Evolutionary conservation across 2,329 filamentous ascomycete genomes (phyloP), one percentile per base, ranked within the genome.

Genomic region (Pestalotiopsis sp.): DNA sequence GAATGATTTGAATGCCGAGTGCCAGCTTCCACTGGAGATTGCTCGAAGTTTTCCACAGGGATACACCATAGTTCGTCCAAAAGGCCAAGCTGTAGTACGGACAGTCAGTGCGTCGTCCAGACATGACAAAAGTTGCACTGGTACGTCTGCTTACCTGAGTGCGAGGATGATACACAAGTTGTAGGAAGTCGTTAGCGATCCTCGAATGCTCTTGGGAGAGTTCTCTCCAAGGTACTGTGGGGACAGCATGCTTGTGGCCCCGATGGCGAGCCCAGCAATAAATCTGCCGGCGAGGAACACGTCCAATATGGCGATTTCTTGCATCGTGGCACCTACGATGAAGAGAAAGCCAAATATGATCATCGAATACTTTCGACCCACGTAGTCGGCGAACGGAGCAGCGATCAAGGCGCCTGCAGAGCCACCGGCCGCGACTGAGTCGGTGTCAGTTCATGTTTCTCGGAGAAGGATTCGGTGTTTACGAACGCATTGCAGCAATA

Each of bases 201-300:
- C 81, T 66, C 80, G 77, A 17, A 83, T 75, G 7, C 78, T 79
- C 64, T 80, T 82, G 3, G 81, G 81, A 0, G 79, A 77, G 64
- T 80, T 82, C 67, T 83, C 82, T 1, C 79, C 78, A 1, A 83
- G 75, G 67, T 80, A 83, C 36, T 82, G 78, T 9, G 82, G 82
- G 1, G 80, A 79, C 57, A 82, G 67, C 77, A 82, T 80, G 17
- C 77, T 80, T 3, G 74, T 79, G 6, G 75, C 77, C 1, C 78
- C 79, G 38, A 81, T 77, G 2, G 76, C 75, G 25, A 82, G 71
- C 6, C 79, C 80, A 1, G 77, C 76, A n/a, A 82, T 73, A 49
- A 80, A 73, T 0, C 81, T 76, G 3, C 81, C 80, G 7, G 77
- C 78, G 17, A 80, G 78, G 25, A 82, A 77, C 1, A 80, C 73